Percentiles rank a stretch among this genome's conserved stretches.
These are phyloP conservation scores for Anaeramoeba ignava DNA, from an alignment of 78 protist species.

Conservation along the genomic window DNA sequence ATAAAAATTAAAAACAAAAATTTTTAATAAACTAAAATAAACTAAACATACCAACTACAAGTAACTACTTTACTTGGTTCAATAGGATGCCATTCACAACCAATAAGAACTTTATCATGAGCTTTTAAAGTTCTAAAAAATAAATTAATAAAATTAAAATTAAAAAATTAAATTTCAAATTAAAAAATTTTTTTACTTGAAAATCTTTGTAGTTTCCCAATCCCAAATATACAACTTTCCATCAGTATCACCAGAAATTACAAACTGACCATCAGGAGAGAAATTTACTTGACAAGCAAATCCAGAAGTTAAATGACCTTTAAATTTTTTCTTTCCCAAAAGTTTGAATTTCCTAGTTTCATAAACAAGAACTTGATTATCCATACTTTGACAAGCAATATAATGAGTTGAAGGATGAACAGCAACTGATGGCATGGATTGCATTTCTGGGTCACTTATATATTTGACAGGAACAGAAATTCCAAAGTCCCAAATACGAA, in stretches of 20 bases:
- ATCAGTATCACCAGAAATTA: conserved; percentile 69
- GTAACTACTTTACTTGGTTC: conserved; percentile 64
- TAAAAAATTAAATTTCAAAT: background rate
- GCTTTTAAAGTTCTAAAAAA: conserved; percentile 30
- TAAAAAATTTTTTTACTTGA: conserved; percentile 20
- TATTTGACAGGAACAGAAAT: conserved; percentile 78
- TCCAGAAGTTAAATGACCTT: conserved; percentile 78
- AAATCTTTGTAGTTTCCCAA: conserved; percentile 64
- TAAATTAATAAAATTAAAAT: too few relatives aligned
- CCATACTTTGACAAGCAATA: conserved; percentile 67
- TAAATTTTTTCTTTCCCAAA: conserved; percentile 59
- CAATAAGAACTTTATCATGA: conserved; percentile 69
- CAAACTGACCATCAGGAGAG: conserved; percentile 76
- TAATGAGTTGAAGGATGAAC: conserved; percentile 29
- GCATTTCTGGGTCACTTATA: conserved; percentile 52
- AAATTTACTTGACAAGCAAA: conserved; percentile 74
- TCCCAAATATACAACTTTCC: conserved; percentile 87
- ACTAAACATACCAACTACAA: conserved; percentile 50
- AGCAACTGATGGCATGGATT: conserved; percentile 18
- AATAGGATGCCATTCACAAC: conserved; percentile 74
- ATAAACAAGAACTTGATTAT: conserved; percentile 74
- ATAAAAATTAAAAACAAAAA: too few relatives aligned
- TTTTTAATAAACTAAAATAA: too few relatives aligned
- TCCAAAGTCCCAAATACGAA: conserved; percentile 88
- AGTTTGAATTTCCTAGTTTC: conserved; percentile 49